Base-by-base conservation (phyloP, 2,329 filamentous ascomycete genomes). In the Microdochium trichocladiopsis region DNA sequence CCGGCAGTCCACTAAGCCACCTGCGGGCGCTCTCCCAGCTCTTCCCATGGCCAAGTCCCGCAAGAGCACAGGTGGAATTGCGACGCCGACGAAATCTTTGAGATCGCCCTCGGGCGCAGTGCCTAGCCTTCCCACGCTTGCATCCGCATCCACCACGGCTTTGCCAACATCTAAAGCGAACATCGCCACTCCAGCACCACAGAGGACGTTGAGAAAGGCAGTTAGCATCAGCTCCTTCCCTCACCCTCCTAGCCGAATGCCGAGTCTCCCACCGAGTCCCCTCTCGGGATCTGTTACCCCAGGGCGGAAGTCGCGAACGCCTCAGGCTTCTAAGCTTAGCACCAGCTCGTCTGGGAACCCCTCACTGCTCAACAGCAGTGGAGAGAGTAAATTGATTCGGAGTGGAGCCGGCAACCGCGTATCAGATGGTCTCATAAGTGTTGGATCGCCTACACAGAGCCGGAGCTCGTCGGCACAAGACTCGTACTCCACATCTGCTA, bases 221-320 rank as follows among this genome's bases (percentile, higher is more conserved):
- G 87, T 95, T 63, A 96, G 92, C 76, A 95, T 96, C 63, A 93
- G 92, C 65, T 86, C 90, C 1, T 96, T 97, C 64, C 93, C 93
- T 25, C 88, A 95, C 58, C 93, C 93, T 14, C 93, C 93, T 14
- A 85, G 85, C 59, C 82, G 84, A 48, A 78, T 75, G 48, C 73
- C 73, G 60, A 90, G 78, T 70, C 73, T 83, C 52, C 88, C 81
- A 50, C 82, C 77, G 51, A 81, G 81, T 69, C 83, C 78, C 56
- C 69, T 85, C 47, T 77, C 79, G 18, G 73, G 70, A 54, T 81
- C 80, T 41, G 73, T 72, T 9, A 64, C 61, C 51, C 58, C 69
- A 63, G 69, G 62, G 57, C 78, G 75, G 57, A 86, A 79, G 63
- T 70, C 75, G 41, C 83, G 79, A 59, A 75, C 81, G 51, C 72